phyloP scores from a whole-genome alignment of 108 stramenopile species.

The Fistulifera pelliculosa region DNA sequence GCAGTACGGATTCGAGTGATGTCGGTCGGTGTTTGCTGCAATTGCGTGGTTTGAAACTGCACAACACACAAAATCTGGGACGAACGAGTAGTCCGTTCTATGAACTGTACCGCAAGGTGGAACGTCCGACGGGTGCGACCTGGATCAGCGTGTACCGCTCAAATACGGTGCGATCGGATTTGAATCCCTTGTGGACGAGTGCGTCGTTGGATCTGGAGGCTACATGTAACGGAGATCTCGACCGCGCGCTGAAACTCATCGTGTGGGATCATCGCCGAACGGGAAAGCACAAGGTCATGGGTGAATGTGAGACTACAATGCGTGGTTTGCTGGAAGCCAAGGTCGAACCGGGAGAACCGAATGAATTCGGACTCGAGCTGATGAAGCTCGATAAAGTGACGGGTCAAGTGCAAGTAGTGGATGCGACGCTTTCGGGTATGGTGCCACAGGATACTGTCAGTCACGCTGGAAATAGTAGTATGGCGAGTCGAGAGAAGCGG shows the following conservation, averaged over 20 bases:
- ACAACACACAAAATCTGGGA: conserved; percentile 52
- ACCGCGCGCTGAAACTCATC: conserved; percentile 55
- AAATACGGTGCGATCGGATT: conserved; percentile 45
- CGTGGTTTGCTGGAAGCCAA: conserved; percentile 27
- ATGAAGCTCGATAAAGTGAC: conserved; percentile 18
- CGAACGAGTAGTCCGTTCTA: conserved; percentile 67
- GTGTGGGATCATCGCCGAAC: conserved; percentile 54
- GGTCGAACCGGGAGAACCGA: conserved; percentile 5
- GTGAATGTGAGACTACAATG: conserved; percentile 57
- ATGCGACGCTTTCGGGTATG: conserved; percentile 10
- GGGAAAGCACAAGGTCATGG: conserved; percentile 70
- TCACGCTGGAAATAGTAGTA: not conserved
- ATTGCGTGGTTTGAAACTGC: conserved; percentile 46
- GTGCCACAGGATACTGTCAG: not conserved
- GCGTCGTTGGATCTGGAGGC: conserved; percentile 55
- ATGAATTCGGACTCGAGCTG: conserved; percentile 13
- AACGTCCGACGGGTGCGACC: conserved; percentile 48
- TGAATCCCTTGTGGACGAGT: conserved; percentile 63
- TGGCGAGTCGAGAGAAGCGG: not conserved
- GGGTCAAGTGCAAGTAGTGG: conserved; percentile 25
- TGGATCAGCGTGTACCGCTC: conserved; percentile 63
- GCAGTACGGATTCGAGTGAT: conserved; percentile 16
- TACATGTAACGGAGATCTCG: conserved; percentile 69
- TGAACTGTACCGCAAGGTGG: conserved; percentile 58
- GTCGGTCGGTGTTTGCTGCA: conserved; percentile 25